Evolutionary conservation across 2,329 filamentous ascomycete genomes (phyloP), one percentile per base, ranked within the genome.

Genomic region (Ambrosiella cleistominuta): DNA sequence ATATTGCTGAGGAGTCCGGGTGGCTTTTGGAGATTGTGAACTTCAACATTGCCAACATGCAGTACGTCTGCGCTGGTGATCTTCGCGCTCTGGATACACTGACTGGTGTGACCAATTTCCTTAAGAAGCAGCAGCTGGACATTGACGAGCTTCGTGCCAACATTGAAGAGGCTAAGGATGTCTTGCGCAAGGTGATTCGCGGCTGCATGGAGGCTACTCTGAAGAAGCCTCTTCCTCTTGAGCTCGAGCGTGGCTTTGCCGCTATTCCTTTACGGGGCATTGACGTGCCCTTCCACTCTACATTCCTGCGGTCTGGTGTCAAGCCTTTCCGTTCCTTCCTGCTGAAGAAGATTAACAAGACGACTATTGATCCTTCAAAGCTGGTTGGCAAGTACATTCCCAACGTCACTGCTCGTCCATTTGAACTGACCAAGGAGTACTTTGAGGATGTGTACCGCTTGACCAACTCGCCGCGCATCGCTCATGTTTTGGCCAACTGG

Each of bases 261-360:
- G 97, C 91, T 27, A 97, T 98, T 65, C 93, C 94, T 49, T 85
- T 98, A 63, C 88, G 86, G 68, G 94, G 94, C 63, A 98, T 98
- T 65, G 93, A 98, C 66, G 94, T 97, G 68, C 93, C 93, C 50
- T 98, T 98, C 87, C 93, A 98, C 79, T 93, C 86, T 65, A 98
- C 93, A 15, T 98, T 98, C 79, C 75, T 98, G 73, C 87, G 94
- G 58, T 95, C 89, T 44, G 94, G 93, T 66, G 93, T 98, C 71
- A 98, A 98, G 79, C 93, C 94, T 52, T 98, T 98, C 88, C 82
- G 93, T 64, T 91, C 85, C 50, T 98, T 98, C 81, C 72, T 98
- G 69, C 84, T 97, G 66, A 98, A 97, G 86, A 98, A 98, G 81
- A 97, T 98, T 75, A 89, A 97, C 79, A 95, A 95, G 82, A 96